These are phyloP conservation scores for Fusarium sp. DNA, from an alignment of 2,329 filamentous ascomycete species.

Conservation along the genomic window DNA sequence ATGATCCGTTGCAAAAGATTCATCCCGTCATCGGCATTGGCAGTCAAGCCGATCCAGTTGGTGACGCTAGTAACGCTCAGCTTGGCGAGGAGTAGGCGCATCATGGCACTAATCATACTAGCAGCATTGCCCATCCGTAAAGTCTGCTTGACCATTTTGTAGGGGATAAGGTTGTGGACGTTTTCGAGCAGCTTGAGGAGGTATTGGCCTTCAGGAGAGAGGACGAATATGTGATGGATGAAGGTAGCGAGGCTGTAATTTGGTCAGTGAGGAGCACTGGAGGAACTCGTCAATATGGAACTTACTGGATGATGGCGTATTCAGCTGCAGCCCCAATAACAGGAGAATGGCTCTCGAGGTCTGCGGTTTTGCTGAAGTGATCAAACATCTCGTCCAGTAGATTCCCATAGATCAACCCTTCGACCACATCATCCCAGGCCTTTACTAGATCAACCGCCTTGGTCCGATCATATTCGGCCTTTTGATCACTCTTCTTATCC, in stretches of 20 bases:
- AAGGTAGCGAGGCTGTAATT: constrained; percentile 76
- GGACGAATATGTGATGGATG: constrained; percentile 79
- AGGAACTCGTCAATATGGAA: constrained; percentile 21
- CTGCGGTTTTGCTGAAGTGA: constrained; percentile 71
- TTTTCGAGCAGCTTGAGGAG: constrained; percentile 79
- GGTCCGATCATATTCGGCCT: constrained; percentile 68
- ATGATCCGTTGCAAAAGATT: constrained; percentile 85
- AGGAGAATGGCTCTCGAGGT: constrained; percentile 75
- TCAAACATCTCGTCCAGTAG: constrained; percentile 76
- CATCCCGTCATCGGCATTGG: constrained; percentile 82
- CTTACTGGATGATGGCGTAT: constrained; percentile 78
- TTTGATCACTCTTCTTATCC: constrained; percentile 1
- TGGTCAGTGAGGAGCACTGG: constrained; percentile 33
- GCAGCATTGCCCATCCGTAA: constrained; percentile 84
- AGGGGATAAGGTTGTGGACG: constrained; percentile 79
- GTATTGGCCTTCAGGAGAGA: constrained; percentile 82
- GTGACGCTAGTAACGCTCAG: constrained; percentile 80
- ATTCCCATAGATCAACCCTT: constrained; percentile 77
- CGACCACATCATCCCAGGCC: constrained; percentile 78
- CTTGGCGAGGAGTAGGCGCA: constrained; percentile 82
- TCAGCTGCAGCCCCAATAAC: constrained; percentile 76
- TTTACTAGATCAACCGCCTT: constrained; percentile 72
- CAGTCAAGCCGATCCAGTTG: constrained; percentile 83
- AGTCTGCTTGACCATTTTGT: constrained; percentile 79
- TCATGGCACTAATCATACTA: constrained; percentile 84